Conservation (phyloP, 495 filamentous ascomycete genomes). For the Podospora fimiseda region DNA sequence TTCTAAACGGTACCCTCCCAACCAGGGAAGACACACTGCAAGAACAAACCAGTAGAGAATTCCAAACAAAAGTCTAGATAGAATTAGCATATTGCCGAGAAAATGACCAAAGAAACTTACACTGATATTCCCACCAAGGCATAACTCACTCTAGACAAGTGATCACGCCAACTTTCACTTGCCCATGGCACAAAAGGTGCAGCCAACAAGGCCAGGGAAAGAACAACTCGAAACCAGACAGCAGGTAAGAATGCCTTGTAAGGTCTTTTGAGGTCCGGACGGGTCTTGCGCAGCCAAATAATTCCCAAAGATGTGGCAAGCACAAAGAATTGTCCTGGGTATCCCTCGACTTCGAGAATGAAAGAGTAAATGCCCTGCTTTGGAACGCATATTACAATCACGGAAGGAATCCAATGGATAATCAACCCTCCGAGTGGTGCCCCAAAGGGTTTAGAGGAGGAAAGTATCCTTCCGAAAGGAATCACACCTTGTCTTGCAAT, state of each 20-base stretch:
- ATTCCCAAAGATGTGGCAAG: constrained; percentile 56
- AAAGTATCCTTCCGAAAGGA: constrained; percentile 55
- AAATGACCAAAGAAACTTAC: constrained; percentile 44
- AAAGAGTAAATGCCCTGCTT: constrained; percentile 66
- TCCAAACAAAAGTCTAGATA: constrained; percentile 47
- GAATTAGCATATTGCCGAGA: not conserved
- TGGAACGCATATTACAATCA: constrained; percentile 59
- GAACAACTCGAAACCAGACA: constrained; percentile 38
- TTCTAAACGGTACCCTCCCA: constrained; percentile 45
- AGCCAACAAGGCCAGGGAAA: constrained; percentile 44
- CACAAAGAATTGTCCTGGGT: constrained; percentile 56
- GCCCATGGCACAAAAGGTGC: constrained; percentile 50
- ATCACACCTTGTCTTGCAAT: constrained; percentile 53
- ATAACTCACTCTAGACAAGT: constrained; percentile 66
- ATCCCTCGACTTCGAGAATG: constrained; percentile 67
- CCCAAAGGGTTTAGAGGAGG: constrained; percentile 61
- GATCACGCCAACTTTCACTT: constrained; percentile 44
- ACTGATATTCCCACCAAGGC: constrained; percentile 63
- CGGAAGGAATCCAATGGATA: constrained; percentile 60
- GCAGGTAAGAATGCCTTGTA: constrained; percentile 61
- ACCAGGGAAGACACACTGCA: constrained; percentile 46
- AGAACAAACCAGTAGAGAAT: constrained; percentile 56
- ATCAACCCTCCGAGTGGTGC: constrained; percentile 62
- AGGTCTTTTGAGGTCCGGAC: constrained; percentile 57
- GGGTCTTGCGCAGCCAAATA: constrained; percentile 53